Evolutionary conservation across 2,329 filamentous ascomycete genomes (phyloP).

Genomic region (Claviceps spartinae): DNA sequence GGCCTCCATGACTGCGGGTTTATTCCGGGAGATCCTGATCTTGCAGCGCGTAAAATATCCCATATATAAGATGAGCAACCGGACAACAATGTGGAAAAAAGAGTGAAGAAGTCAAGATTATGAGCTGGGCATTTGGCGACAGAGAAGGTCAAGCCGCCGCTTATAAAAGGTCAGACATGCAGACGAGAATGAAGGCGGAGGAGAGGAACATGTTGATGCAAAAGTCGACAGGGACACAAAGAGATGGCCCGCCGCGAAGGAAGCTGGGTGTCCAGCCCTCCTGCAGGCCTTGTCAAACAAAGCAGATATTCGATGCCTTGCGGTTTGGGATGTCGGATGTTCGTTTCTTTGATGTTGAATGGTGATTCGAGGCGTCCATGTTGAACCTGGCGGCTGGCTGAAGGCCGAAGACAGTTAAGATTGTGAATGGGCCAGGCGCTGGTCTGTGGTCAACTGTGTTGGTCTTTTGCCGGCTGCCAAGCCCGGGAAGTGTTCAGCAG

Average conservation of each 20-base stretch:
- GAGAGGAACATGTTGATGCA: neutral
- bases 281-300: neutral
- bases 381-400: too few species aligned
- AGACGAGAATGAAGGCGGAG: neutral
- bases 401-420: too few species aligned
- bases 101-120: neutral
- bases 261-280: neutral
- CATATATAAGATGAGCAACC: neutral
- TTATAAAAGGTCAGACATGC: neutral
- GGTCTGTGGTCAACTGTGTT: too few species aligned
- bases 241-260: neutral
- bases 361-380: neutral
- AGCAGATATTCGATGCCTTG: neutral
- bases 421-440: too few species aligned
- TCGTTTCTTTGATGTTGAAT: neutral
- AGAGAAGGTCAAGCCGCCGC: neutral
- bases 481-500: too few species aligned
- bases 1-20: conserved; percentile 50
- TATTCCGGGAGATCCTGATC: neutral
- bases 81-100: neutral
- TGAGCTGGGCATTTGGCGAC: neutral
- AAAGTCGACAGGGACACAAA: neutral
- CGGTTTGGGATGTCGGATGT: neutral
- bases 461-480: too few species aligned
- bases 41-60: neutral